These are phyloP conservation scores for Rubia peregrina DNA, from an alignment of 305 asterid genomes.

Conservation along the genomic window DNA sequence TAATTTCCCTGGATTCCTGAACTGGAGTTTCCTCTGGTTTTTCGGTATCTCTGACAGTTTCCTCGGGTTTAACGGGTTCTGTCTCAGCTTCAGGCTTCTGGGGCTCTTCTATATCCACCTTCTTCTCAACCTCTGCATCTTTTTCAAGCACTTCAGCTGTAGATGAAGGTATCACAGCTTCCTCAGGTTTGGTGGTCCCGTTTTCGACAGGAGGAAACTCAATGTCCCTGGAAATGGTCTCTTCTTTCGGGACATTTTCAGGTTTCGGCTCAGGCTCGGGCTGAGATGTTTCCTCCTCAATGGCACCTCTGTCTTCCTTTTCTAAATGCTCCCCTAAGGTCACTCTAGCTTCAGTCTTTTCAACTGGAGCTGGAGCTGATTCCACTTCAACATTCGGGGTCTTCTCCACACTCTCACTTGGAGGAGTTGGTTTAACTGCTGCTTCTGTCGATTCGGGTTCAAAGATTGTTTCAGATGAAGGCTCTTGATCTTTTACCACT, in stretches of 20 bases:
- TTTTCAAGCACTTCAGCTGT: slow-evolving; percentile 12
- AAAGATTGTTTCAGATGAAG: slow-evolving; percentile 17
- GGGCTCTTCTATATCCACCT: slow-evolving; percentile 20
- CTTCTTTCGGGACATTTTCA: slow-evolving; percentile 23
- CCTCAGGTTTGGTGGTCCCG: slow-evolving; percentile 18
- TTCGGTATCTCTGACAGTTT: slow-evolving; percentile 15
- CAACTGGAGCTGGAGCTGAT: background rate
- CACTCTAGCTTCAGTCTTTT: background rate
- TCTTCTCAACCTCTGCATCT: slow-evolving; percentile 23
- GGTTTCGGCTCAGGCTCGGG: slow-evolving; percentile 19
- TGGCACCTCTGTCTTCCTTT: slow-evolving; percentile 15
- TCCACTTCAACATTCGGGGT: background rate
- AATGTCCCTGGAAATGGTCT: slow-evolving; percentile 28
- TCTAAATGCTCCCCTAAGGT: slow-evolving; percentile 6
- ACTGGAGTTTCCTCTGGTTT: slow-evolving; percentile 17
- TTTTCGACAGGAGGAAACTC: slow-evolving; percentile 21
- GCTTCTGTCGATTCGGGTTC: slow-evolving; percentile 18
- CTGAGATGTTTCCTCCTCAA: slow-evolving; percentile 22
- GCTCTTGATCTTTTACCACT: slow-evolving; percentile 11
- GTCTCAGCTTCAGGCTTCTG: slow-evolving; percentile 19
- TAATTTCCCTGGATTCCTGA: slow-evolving; percentile 27
- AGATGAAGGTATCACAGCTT: slow-evolving; percentile 2
- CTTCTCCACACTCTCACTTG: slow-evolving; percentile 16
- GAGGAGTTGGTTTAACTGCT: slow-evolving; percentile 5
- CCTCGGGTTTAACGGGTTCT: slow-evolving; percentile 27